These are phyloP conservation scores for Umbelopsis sp. DNA, from an alignment of 192 early-diverging fungal genomes.

Conservation along the genomic window DNA sequence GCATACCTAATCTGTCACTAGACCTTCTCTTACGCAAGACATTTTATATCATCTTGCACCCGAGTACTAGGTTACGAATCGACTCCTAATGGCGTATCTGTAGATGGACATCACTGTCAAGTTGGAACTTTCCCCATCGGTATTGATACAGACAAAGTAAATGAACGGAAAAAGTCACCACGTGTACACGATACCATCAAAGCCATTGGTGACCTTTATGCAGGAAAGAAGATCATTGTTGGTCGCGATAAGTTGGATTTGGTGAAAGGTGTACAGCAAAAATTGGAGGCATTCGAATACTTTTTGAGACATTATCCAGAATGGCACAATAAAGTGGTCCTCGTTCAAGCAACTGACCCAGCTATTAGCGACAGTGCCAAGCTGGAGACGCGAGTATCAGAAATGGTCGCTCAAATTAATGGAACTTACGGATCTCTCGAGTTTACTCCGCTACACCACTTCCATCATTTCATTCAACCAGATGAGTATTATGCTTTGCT, in stretches of 20 bases:
- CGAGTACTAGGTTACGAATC: constrained; percentile 92
- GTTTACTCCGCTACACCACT: constrained; percentile 93
- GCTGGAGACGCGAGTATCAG: constrained; percentile 82
- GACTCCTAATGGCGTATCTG: constrained; percentile 89
- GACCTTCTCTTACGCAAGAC: constrained; percentile 92
- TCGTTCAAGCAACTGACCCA: constrained; percentile 94
- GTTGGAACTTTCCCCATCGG: constrained; percentile 97
- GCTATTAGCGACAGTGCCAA: constrained; percentile 66
- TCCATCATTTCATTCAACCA: constrained; percentile 86
- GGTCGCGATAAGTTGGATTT: constrained; percentile 93
- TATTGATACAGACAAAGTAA: constrained; percentile 81
- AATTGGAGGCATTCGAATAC: constrained; percentile 90
- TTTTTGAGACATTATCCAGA: constrained; percentile 89
- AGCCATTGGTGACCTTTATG: constrained; percentile 79
- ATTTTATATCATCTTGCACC: constrained; percentile 93
- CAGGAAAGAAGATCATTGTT: constrained; percentile 91
- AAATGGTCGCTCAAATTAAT: constrained; percentile 91
- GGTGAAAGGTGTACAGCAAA: constrained; percentile 94
- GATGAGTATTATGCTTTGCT: constrained; percentile 97
- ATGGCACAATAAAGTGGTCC: constrained; percentile 90
- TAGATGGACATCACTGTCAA: constrained; percentile 73
- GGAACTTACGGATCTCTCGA: constrained; percentile 91
- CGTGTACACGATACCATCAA: constrained; percentile 77
- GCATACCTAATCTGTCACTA: neutral
- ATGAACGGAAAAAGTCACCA: constrained; percentile 57